A percentile compares a stretch with the other conserved stretches of the same genome.
These are phyloP conservation scores for Nepenthes alata DNA, from an alignment of 179 eudicot genomes.

Conservation along the genomic window DNA sequence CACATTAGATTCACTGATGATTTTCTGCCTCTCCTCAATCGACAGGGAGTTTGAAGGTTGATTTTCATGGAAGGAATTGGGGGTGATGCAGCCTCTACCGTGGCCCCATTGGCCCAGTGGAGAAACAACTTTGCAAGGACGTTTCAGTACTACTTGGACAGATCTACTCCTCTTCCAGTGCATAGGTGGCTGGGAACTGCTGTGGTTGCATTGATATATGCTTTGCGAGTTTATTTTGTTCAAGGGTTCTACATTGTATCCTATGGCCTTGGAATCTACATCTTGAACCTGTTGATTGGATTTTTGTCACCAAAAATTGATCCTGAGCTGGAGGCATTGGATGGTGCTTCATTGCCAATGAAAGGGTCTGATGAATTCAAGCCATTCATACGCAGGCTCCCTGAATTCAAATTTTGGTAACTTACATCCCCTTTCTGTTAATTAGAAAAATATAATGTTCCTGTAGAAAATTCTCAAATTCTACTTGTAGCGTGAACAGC, in stretches of 20 bases:
- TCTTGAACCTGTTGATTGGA: conserved; percentile 35
- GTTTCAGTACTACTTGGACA: conserved; percentile 35
- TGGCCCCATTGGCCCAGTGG: conserved; percentile 22
- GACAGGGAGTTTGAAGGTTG: conserved; percentile 10
- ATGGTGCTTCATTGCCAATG: conserved; percentile 30
- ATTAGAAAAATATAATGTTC: too few relatives aligned
- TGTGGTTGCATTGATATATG: conserved; percentile 15
- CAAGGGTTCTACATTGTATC: conserved; percentile 32
- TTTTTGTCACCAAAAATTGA: conserved; percentile 38
- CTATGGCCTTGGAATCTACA: conserved; percentile 38
- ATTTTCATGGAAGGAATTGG: conserved; percentile 30
- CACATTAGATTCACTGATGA: neutral
- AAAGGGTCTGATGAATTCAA: conserved; percentile 43
- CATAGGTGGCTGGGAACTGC: conserved; percentile 35
- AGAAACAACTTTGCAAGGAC: conserved; percentile 19
- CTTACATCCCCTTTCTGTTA: neutral
- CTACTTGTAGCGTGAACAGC: too few relatives aligned
- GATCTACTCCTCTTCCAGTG: conserved; percentile 29
- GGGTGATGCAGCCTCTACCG: conserved; percentile 20
- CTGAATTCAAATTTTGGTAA: conserved; percentile 37
- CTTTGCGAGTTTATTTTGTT: conserved; percentile 21
- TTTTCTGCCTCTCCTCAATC: neutral
- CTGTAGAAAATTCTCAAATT: too few relatives aligned
- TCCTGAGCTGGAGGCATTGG: conserved; percentile 37
- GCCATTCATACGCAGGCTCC: conserved; percentile 47